Evolutionary conservation across 2,329 filamentous ascomycete genomes (phyloP), one percentile per base, ranked within the genome.

Genomic region (Metarhizium sp.): DNA sequence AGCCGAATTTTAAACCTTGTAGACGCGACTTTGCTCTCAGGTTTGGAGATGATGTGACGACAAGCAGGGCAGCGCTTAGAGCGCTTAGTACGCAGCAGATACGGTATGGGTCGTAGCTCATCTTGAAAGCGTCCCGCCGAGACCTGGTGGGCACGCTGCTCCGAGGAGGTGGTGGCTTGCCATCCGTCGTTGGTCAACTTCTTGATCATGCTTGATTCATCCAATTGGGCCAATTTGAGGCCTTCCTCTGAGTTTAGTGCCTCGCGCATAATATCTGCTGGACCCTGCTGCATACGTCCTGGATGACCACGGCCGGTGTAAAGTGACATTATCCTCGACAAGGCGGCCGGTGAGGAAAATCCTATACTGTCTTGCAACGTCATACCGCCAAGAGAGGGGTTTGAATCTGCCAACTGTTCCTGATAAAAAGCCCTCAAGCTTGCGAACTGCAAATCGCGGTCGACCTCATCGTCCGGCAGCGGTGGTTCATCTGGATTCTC

Each of bases 1-100:
- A 97, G 80, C 54, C 90, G 88, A 69, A 99, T 96, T 64, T 92
- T 88, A 79, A 94, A 97, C 34, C 92, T 87, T 6, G 88, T 94
- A 53, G 88, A 92, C 50, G 85, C 84, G 36, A 95, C 86, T 71
- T 97, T 99, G 57, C 86, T 82, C 71, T 99, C 94, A 14, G 92
- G 94, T 69, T 95, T 95, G 58, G 90, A 88, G 62, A 99, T 87
- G 67, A 97, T 96, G 73, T 97, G 92, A 13, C 94, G 87, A 72
- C 94, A 99, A 11, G 86, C 81, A 52, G 90, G 87, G 71, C 94
- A 99, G 49, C 94, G 89, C 73, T 96, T 97, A 20, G 90, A 91
- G 42, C 92, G 87, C 67, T 96, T 96, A 0, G 92, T 95, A 55
- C 90, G 86, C 14, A 99, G 82, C 2, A 95, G 80, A 16, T 88